These are phyloP conservation scores for Exophiala lecanii-corni DNA, from an alignment of 2,329 filamentous ascomycete species.

Conservation along the genomic window DNA sequence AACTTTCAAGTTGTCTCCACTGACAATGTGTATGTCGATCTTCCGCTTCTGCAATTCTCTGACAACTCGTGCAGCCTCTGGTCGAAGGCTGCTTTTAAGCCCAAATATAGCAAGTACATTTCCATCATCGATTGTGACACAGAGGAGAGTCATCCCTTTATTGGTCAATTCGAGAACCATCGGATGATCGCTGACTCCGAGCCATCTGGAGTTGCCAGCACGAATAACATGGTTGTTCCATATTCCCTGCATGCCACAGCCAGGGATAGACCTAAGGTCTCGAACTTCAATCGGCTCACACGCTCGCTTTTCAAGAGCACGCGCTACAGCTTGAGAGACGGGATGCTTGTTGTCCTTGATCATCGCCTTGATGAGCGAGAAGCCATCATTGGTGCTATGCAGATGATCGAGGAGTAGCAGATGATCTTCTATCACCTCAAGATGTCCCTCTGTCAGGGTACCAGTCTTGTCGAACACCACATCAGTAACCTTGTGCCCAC, in stretches of 20 bases:
- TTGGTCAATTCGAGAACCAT: constrained; percentile 33
- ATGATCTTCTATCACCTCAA: constrained; percentile 35
- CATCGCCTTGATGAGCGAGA: constrained; percentile 10
- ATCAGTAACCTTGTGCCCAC: constrained; percentile 57
- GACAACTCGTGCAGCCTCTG: constrained; percentile 50
- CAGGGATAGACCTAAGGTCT: constrained; percentile 28
- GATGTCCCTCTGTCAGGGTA: constrained; percentile 61
- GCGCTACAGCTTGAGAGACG: constrained; percentile 47
- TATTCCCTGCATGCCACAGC: constrained; percentile 27
- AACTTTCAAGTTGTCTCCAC: constrained; percentile 50
- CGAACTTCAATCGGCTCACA: constrained; percentile 19
- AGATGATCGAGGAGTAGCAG: constrained; percentile 2
- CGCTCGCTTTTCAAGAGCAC: constrained; percentile 34
- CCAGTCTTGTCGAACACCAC: constrained; percentile 79
- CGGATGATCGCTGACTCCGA: constrained; percentile 33
- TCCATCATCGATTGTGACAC: constrained; percentile 49
- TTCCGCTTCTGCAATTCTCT: constrained; percentile 44
- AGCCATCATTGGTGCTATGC: neutral
- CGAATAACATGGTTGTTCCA: constrained; percentile 13
- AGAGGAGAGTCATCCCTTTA: constrained; percentile 51
- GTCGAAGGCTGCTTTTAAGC: constrained; percentile 45
- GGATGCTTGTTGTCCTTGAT: constrained; percentile 44
- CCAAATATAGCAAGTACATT: constrained; percentile 46
- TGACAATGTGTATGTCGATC: constrained; percentile 53
- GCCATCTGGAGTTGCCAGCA: constrained; percentile 31